Evolutionary conservation across 2,329 filamentous ascomycete species (phyloP), one percentile per base, ranked within the genome.

Genomic region (Aspergillus brasiliensis): DNA sequence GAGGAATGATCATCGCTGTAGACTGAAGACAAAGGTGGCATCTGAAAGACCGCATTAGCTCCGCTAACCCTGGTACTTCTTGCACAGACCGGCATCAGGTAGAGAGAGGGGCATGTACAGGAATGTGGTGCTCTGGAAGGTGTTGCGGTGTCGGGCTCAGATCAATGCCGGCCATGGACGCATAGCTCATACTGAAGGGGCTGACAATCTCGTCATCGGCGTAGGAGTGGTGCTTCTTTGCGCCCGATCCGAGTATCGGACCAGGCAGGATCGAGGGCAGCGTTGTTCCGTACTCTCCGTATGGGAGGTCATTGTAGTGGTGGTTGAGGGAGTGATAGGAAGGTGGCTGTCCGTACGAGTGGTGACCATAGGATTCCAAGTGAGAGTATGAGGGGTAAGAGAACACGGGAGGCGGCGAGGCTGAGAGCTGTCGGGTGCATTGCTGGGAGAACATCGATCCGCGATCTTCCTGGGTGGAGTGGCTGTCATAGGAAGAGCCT

Each of bases 131-230:
- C 51, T 78, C 75, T 38, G 72, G 61, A 59, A 76, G 73, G 21
- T 76, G 66, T 47, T 77, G 71, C 25, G 67, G 57, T 34, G 71
- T 66, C 51, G 71, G 73, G 57, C 67, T 68, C 34, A 85, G 77
- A 57, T 86, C 84, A 64, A 86, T 83, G 48, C 82, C 83, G 58
- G 79, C 81, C 79, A 87, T 83, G 8, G 83, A 81, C 21, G 83
- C 82, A 70, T 86, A 88, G 73, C 82, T 85, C 75, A 86, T 83
- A 67, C 81, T 82, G 71, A 87, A 86, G 1, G 84, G 84, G 69
- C 81, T 84, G 58, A 85, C 81, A 57, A 84, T 81, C 51, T 80
- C 78, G 55, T 86, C 83, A 52, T 86, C 84, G 58, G 78, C 77
- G 69, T 83, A 82, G 67, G 69, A 65, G 60, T 81, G 77, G 67